These are phyloP conservation scores for Lactarius vividus DNA, from an alignment of 768 basidiomycete species.

Conservation along the genomic window DNA sequence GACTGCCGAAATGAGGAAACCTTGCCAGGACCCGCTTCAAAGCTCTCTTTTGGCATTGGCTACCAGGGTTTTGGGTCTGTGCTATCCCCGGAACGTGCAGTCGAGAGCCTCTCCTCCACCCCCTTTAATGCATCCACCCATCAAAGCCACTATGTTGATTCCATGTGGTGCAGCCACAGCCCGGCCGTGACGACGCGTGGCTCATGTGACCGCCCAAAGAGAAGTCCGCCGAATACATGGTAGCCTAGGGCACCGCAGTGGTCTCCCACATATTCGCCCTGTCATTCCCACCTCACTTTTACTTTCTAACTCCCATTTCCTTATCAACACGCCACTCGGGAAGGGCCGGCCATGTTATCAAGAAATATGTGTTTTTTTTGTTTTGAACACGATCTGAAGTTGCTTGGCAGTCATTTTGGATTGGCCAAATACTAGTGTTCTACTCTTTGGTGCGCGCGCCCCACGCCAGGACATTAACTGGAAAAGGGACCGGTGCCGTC, in stretches of 20 bases:
- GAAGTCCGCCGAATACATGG: background rate
- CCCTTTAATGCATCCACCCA: background rate
- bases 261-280: background rate
- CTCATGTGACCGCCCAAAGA: too few species aligned
- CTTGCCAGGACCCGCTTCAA: background rate
- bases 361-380: too few species aligned
- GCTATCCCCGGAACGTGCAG: background rate
- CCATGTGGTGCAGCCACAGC: too few species aligned
- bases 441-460: background rate
- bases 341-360: background rate
- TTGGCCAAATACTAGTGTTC: background rate
- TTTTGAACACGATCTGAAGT: background rate
- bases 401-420: background rate
- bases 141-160: background rate
- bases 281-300: background rate
- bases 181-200: too few species aligned
- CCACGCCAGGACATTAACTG: background rate
- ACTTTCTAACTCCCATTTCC: background rate
- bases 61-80: background rate
- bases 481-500: background rate
- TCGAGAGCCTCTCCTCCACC: too few species aligned
- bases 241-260: background rate
- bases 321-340: background rate
- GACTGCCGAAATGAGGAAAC: background rate
- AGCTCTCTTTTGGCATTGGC: background rate